These are phyloP conservation scores for Entomortierella chlamydospora DNA, from an alignment of 192 early-diverging fungal species.

Conservation along the genomic window DNA sequence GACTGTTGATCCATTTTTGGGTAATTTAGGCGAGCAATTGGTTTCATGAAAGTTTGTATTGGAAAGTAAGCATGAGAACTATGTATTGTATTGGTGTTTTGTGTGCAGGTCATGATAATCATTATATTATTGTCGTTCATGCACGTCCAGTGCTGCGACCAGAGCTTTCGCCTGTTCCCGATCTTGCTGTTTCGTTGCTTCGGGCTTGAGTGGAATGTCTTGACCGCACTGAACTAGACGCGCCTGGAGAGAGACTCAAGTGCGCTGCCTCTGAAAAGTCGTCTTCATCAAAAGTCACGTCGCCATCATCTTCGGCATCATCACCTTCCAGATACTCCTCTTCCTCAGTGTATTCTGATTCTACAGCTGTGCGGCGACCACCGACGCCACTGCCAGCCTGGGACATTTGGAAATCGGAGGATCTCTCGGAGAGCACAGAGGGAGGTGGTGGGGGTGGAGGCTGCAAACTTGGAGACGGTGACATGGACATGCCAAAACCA, in stretches of 20 bases:
- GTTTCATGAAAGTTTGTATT: background rate
- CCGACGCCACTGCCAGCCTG: constrained; percentile 4
- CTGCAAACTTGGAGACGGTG: constrained; percentile 15
- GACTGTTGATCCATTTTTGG: background rate
- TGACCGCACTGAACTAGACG: constrained; percentile 12
- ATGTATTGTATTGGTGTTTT: background rate
- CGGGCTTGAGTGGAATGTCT: background rate
- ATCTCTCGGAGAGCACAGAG: constrained; percentile 40
- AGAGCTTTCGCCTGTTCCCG: constrained; percentile 6
- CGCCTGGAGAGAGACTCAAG: constrained; percentile 21
- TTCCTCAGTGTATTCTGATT: constrained; percentile 52
- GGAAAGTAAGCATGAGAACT: background rate
- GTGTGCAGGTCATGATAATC: constrained; percentile 1
- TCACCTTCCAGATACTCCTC: constrained; percentile 42
- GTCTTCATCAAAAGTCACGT: constrained; percentile 43
- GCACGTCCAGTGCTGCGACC: constrained; percentile 31
- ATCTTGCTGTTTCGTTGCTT: background rate
- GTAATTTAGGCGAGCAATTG: background rate
- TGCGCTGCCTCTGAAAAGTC: constrained; percentile 44
- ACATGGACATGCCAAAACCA: constrained; percentile 36
- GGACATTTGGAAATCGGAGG: constrained; percentile 42
- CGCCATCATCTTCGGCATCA: constrained; percentile 37
- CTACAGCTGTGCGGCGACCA: constrained; percentile 31
- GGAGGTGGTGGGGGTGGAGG: constrained; percentile 43
- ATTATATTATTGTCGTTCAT: background rate